These are phyloP conservation scores for Dactylellina cionopaga DNA, from an alignment of 2,329 filamentous ascomycete genomes.

Conservation along the genomic window DNA sequence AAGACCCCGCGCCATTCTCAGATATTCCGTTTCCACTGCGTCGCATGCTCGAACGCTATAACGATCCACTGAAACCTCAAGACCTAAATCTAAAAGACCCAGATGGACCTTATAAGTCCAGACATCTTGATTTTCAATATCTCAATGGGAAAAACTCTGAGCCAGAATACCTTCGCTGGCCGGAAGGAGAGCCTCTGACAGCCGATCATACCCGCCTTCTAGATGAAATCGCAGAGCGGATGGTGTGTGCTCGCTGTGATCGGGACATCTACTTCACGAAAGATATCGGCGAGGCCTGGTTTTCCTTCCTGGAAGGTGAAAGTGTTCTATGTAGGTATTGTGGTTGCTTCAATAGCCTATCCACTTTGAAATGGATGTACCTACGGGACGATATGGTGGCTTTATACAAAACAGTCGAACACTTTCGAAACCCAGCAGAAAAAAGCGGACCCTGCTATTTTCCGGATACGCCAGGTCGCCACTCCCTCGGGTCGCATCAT, in stretches of 20 bases:
- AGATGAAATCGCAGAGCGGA: conserved; percentile 39
- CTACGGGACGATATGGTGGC: conserved; percentile 36
- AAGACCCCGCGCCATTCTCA: conserved; percentile 12
- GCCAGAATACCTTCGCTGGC: conserved; percentile 43
- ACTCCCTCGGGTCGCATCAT: conserved; percentile 26
- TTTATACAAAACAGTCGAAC: conserved; percentile 13
- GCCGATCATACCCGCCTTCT: conserved; percentile 18
- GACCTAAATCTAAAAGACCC: not conserved
- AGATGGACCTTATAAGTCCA: conserved; percentile 4
- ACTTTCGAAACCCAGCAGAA: conserved; percentile 23
- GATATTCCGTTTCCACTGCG: conserved; percentile 22
- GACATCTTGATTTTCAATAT: conserved; percentile 23
- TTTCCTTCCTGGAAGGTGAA: conserved; percentile 37
- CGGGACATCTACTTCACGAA: conserved; percentile 43
- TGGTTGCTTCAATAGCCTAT: conserved; percentile 30
- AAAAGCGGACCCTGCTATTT: conserved; percentile 1
- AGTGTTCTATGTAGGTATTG: conserved; percentile 35
- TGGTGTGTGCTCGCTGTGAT: conserved; percentile 33
- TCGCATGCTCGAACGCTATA: not conserved
- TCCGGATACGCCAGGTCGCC: conserved; percentile 28
- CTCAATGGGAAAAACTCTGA: conserved; percentile 14
- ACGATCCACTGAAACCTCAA: not conserved
- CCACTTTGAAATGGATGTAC: conserved; percentile 42
- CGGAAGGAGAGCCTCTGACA: conserved; percentile 16
- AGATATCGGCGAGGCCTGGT: conserved; percentile 43